These are phyloP conservation scores for Murraya paniculata DNA, from an alignment of 345 rosid species.

Conservation along the genomic window DNA sequence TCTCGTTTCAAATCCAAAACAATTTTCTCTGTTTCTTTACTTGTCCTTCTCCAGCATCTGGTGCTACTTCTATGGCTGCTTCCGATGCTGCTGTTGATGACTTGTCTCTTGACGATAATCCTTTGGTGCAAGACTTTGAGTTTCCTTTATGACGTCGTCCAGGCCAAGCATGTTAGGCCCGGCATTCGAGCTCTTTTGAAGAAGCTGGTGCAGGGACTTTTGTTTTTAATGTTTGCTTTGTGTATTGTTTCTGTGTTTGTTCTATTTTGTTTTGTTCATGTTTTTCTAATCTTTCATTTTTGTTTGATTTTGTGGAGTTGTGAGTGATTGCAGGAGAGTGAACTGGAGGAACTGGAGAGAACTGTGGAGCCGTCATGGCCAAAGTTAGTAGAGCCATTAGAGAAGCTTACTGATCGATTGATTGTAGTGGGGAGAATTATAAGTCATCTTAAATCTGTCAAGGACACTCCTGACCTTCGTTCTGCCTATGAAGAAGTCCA, in stretches of 20 bases:
- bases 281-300: too few species aligned
- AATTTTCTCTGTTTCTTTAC: slow-evolving; percentile 15
- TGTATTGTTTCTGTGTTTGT: background rate
- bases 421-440: slow-evolving; percentile 75
- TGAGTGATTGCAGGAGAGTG: slow-evolving; percentile 50
- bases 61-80: slow-evolving; percentile 14
- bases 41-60: slow-evolving; percentile 12
- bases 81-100: slow-evolving; percentile 19
- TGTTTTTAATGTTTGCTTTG: background rate
- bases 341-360: slow-evolving; percentile 68
- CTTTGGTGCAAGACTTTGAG: slow-evolving; percentile 64
- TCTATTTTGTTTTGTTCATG: background rate
- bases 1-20: slow-evolving; percentile 25
- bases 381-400: slow-evolving; percentile 85
- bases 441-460: slow-evolving; percentile 78
- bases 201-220: slow-evolving; percentile 41
- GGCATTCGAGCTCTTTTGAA: slow-evolving; percentile 67
- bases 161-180: slow-evolving; percentile 68
- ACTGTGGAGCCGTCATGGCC: slow-evolving; percentile 79
- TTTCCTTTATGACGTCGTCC: slow-evolving; percentile 64
- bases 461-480: slow-evolving; percentile 83
- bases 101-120: slow-evolving; percentile 42
- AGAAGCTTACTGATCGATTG: slow-evolving; percentile 71
- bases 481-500: slow-evolving; percentile 88
- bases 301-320: too few species aligned